These are phyloP conservation scores for Macrophomina tecta DNA, from an alignment of 2,329 filamentous ascomycete species.

Conservation along the genomic window DNA sequence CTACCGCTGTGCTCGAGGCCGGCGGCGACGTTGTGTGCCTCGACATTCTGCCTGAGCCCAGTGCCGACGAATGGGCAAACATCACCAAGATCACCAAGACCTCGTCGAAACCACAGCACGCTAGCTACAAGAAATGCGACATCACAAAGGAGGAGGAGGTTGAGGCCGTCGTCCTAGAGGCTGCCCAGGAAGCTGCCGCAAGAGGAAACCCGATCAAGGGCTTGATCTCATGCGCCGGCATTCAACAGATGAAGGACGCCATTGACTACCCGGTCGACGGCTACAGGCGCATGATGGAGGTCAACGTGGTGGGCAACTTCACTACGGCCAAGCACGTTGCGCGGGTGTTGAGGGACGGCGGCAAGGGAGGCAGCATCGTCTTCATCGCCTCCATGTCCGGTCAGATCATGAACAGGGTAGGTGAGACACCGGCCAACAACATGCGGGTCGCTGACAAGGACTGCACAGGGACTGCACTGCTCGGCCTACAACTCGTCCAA, in stretches of 20 bases:
- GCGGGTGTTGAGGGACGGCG: constrained; percentile 23
- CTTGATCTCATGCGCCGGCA: constrained; percentile 39
- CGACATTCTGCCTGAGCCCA: constrained; percentile 17
- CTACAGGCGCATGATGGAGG: constrained; percentile 45
- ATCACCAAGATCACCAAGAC: constrained; percentile 12
- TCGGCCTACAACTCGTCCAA: constrained; percentile 62
- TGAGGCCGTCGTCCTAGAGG: constrained; percentile 31
- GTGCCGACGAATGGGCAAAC: constrained; percentile 10
- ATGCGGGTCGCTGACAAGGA: constrained; percentile 3
- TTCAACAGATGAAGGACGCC: constrained; percentile 41
- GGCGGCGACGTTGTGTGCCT: constrained; percentile 34
- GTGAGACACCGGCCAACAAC: neutral
- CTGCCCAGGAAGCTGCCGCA: constrained; percentile 19
- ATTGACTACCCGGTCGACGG: constrained; percentile 41
- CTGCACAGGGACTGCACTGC: constrained; percentile 44
- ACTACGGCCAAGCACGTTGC: constrained; percentile 34
- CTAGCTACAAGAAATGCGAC: constrained; percentile 33
- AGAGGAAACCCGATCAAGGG: constrained; percentile 36
- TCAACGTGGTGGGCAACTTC: constrained; percentile 48
- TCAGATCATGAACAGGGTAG: constrained; percentile 24
- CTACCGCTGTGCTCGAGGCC: constrained; percentile 36
- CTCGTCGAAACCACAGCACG: constrained; percentile 4
- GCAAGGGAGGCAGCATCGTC: constrained; percentile 39
- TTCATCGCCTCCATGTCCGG: constrained; percentile 47
- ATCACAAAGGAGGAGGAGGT: constrained; percentile 34